These are phyloP conservation scores for Moringa oleifera DNA, from an alignment of 345 rosid genomes.

Conservation along the genomic window DNA sequence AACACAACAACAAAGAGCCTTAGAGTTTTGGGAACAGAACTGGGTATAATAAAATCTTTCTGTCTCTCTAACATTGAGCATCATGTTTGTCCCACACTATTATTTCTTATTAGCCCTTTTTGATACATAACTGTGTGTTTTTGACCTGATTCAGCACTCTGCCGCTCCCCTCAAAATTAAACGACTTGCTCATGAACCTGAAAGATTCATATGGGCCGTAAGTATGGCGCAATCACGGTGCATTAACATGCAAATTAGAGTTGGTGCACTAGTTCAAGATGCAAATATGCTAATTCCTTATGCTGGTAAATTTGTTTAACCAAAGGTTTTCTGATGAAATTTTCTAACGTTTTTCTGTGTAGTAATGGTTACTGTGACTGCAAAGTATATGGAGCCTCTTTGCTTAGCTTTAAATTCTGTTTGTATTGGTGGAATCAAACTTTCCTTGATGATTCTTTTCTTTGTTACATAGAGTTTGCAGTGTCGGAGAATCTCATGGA, in stretches of 20 bases:
- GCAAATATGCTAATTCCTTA: constrained; percentile 89
- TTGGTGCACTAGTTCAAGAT: constrained; percentile 83
- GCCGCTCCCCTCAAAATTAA: constrained; percentile 86
- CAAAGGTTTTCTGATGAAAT: neutral
- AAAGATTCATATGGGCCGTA: constrained; percentile 85
- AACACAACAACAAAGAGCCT: constrained; percentile 59
- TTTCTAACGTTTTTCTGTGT: neutral
- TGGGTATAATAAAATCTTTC: constrained; percentile 50
- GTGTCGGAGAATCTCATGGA: no score
- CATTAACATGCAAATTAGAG: constrained; percentile 71
- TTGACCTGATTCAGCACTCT: constrained; percentile 43
- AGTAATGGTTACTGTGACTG: neutral
- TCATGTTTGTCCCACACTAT: neutral
- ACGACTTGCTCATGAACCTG: constrained; percentile 78
- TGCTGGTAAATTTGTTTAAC: constrained; percentile 52
- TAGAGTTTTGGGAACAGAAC: constrained; percentile 84
- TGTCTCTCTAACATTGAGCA: constrained; percentile 6
- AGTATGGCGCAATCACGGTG: constrained; percentile 81
- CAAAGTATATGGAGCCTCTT: neutral
- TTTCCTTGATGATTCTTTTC: no score
- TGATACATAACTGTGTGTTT: constrained; percentile 14
- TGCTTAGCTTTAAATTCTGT: no score
- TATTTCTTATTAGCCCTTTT: constrained; percentile 6
- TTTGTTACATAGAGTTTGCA: no score
- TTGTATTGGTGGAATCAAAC: no score